phyloP scores from a whole-genome alignment of 78 protist species.

The Anaeramoeba flamelloides region DNA sequence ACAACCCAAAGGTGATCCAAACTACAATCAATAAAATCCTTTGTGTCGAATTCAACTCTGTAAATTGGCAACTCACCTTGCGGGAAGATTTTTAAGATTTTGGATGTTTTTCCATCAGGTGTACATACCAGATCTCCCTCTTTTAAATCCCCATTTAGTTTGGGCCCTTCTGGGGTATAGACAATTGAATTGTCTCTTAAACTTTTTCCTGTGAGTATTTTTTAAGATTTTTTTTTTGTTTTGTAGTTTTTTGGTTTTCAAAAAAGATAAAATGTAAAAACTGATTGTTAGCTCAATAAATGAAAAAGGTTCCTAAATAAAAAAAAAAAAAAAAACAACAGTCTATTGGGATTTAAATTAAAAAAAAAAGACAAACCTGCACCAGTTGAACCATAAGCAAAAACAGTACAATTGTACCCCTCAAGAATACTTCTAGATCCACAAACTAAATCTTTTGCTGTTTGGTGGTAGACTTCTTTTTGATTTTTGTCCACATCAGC shows the following conservation, averaged over 20 bases:
- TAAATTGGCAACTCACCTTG: neutral
- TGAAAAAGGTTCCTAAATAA: no score
- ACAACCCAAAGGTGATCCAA: neutral
- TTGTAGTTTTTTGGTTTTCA: no score
- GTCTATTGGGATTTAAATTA: no score
- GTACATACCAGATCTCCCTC: neutral
- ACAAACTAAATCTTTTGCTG: neutral
- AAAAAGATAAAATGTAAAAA: no score
- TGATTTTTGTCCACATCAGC: neutral
- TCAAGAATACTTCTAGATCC: constrained; percentile 13
- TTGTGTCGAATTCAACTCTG: neutral
- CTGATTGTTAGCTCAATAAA: no score
- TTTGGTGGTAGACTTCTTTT: neutral
- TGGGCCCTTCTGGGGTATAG: neutral
- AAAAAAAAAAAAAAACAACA: no score
- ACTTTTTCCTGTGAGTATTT: no score
- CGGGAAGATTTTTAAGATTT: neutral
- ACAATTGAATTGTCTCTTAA: neutral
- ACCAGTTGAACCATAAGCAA: constrained; percentile 51
- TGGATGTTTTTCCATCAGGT: neutral
- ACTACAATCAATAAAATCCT: neutral
- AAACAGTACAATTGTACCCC: constrained; percentile 30
- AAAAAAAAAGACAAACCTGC: constrained; percentile 44
- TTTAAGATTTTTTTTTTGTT: no score
- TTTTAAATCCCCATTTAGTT: neutral